Evolutionary conservation across 1,139 yeast species (phyloP).

Genomic region (Pichia sp.): DNA sequence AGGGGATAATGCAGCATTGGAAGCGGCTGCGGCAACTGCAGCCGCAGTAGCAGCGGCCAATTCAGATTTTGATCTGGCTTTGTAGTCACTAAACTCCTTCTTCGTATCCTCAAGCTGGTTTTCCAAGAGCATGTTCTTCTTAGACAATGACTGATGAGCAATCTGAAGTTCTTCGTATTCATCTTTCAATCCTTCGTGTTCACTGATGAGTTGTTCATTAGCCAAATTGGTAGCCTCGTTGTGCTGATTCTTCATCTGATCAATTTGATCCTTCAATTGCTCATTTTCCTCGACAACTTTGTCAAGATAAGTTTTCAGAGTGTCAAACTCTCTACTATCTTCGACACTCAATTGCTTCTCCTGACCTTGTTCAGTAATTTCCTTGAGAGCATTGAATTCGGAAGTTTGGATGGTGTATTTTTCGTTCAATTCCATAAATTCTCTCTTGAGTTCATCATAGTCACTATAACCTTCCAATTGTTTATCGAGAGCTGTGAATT

Average conservation of each 20-base stretch:
- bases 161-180: conserved; percentile 3
- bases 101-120: conserved; percentile 1
- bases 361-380: conserved; percentile 7
- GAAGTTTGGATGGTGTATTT: conserved; percentile 2
- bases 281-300: conserved; percentile 15
- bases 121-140: conserved; percentile 4
- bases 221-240: neutral
- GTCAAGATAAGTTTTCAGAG: conserved; percentile 13
- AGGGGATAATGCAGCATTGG: conserved; percentile 10
- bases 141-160: conserved; percentile 23
- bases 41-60: neutral
- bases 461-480: too few relatives aligned
- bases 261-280: conserved; percentile 4
- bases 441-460: conserved; percentile 6
- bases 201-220: conserved; percentile 1
- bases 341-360: conserved; percentile 11
- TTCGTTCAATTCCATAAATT: conserved; percentile 6
- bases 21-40: conserved; percentile 1
- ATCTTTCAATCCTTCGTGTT: conserved; percentile 6
- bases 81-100: neutral
- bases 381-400: conserved; percentile 9
- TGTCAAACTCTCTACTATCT: conserved; percentile 11
- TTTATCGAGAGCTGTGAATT: too few relatives aligned
- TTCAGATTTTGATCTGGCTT: neutral
- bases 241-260: conserved; percentile 2